Base-by-base conservation (phyloP, 2,329 filamentous ascomycete species). In the Exophiala dermatitidis region DNA sequence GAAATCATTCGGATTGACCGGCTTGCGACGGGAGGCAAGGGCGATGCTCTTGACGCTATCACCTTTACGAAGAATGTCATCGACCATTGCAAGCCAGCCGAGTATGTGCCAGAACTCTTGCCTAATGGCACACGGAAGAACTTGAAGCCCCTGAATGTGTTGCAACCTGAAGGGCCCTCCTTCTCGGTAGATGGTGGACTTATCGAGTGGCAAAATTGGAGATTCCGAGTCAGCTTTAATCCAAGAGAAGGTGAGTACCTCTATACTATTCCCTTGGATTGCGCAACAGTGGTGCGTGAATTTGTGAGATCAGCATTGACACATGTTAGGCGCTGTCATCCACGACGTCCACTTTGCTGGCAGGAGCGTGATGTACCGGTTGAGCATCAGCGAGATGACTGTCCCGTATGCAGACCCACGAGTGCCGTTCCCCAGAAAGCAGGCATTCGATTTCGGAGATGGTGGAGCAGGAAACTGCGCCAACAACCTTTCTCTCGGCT, bases 401-500 rank as follows among this genome's bases (percentile, higher is more conserved):
- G 82, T 86, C 0, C 82, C 82, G 0, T 88, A 87, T 59, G 82
- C 74, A 2, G 84, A 87, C 61, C 81, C 81, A 0, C 77, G 84
- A 1, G 70, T 75, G 0, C 84, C 83, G 0, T 86, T 80, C 64
- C 81, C 84, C 48, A 77, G 83, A 40, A 88, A 88, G 65, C 80
- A 83, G 49, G 84, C 84, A 0, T 87, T 88, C 61, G 84, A 88
- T 61, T 79, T 88, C 55, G 85, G 85, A 5, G 83, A 88, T 54
- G 81, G 78, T 6, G 84, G 84, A 3, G 79, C 81, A 28, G 85
- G 85, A 1, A 76, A 80, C 46, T 80, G 77, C 45, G 81, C 82
- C 10, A 88, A 88, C 64, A 85, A 86, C 58, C 73, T 88, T 1
- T 72, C 75, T 10, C 73, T 86, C 2, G 83, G 84, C 10, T 86